Percentiles rank a stretch among this genome's conserved stretches.
Conservation (phyloP, 805 yeast species). For the Isabelozyma heimii region DNA sequence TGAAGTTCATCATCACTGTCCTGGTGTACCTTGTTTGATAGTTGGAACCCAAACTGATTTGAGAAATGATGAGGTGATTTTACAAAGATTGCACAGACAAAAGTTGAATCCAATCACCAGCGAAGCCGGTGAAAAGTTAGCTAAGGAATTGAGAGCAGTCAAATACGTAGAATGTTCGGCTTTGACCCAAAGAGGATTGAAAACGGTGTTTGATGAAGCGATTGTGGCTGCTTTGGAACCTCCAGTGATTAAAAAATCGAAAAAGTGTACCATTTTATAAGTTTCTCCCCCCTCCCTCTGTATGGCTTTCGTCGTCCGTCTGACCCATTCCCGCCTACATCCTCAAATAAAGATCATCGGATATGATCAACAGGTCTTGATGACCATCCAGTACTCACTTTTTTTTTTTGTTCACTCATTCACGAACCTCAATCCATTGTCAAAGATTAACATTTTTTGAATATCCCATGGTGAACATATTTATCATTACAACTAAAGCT, state of each 20-base stretch:
- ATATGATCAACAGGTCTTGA: too few species aligned
- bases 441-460: too few species aligned
- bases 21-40: constrained; percentile 85
- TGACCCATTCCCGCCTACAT: too few species aligned
- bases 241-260: constrained; percentile 60
- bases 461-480: too few species aligned
- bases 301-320: too few species aligned
- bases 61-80: constrained; percentile 76
- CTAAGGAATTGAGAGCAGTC: too few species aligned
- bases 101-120: constrained; percentile 86
- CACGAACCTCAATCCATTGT: too few species aligned
- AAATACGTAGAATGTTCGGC: constrained; percentile 90
- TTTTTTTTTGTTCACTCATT: too few species aligned
- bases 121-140: constrained; percentile 74
- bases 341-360: too few species aligned
- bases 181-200: constrained; percentile 84
- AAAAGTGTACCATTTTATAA: constrained; percentile 71
- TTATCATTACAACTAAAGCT: too few species aligned
- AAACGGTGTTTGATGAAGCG: constrained; percentile 90
- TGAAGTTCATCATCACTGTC: constrained; percentile 91
- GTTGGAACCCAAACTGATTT: constrained; percentile 92
- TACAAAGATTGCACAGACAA: constrained; percentile 69
- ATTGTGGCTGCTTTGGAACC: constrained; percentile 84
- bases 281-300: not conserved
- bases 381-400: too few species aligned